These are phyloP conservation scores for Rhizopus sp. DNA, from an alignment of 371 early-diverging fungal genomes.

Conservation along the genomic window DNA sequence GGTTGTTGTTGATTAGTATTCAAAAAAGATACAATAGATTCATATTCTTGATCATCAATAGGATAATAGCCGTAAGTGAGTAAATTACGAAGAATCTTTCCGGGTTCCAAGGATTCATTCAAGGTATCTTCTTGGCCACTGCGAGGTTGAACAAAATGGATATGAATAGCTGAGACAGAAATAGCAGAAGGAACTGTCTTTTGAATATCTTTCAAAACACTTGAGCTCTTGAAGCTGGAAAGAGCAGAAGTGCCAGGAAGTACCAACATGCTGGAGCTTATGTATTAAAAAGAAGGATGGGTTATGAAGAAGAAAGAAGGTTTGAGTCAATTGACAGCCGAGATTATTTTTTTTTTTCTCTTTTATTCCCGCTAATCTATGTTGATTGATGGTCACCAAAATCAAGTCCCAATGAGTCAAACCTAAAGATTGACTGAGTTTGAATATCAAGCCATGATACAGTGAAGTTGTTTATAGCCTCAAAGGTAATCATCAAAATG, in stretches of 20 bases:
- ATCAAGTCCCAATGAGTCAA: conserved; percentile 23
- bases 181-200: conserved; percentile 47
- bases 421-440: background rate
- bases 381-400: conserved; percentile 10
- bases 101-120: conserved; percentile 35
- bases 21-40: conserved; percentile 42
- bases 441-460: too few species aligned
- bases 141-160: conserved; percentile 73
- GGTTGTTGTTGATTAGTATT: conserved; percentile 30
- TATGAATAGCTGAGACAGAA: conserved; percentile 61
- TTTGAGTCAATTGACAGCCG: background rate
- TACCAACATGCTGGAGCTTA: conserved; percentile 61
- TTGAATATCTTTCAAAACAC: conserved; percentile 59
- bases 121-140: conserved; percentile 40
- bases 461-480: too few species aligned
- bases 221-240: conserved; percentile 68
- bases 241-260: conserved; percentile 77
- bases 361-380: conserved; percentile 11
- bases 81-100: conserved; percentile 48
- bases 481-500: too few species aligned
- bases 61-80: conserved; percentile 50
- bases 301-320: background rate
- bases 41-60: conserved; percentile 29
- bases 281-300: background rate
- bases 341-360: conserved; percentile 2